Evolutionary conservation across 495 filamentous ascomycete genomes (phyloP), one percentile per base, ranked within the genome.

Genomic region (Acidiella bohemica): DNA sequence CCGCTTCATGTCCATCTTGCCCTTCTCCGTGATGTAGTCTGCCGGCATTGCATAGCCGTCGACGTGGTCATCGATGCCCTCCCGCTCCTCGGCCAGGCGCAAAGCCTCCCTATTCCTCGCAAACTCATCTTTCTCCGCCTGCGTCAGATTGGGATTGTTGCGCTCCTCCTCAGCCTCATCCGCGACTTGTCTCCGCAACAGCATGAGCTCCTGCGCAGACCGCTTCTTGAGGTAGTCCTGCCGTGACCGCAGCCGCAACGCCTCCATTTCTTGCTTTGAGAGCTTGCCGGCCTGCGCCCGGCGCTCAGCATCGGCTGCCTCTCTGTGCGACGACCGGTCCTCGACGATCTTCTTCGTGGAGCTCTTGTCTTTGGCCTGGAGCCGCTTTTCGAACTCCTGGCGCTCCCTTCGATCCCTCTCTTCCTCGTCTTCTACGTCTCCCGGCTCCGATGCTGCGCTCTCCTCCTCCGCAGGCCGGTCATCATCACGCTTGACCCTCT

Each of bases 11-110:
- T 93, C 81, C 38, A 93, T 83, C 55, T 92, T 87, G 19, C 82
- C 84, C 60, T 85, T 81, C 59, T 92, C 88, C 1, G 81, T 90
- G 42, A 88, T 92, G 50, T 93, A 93, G 54, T 94, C 85, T 40
- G 93, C 86, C 0, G 90, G 88, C 61, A 97, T 76, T 59, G 80
- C 78, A 58, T 95, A 96, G 4, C 90, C 90, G 66, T 94, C 87
- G 13, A 80, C 74, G 52, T 93, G 74, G 49, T 96, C 88, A 56
- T 95, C 88, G 44, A 96, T 90, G 19, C 74, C 71, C 21, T 87
- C 62, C 27, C 90, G 70, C 59, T 93, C 85, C 62, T 94, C 86
- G 0, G 92, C 88, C 28, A 96, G 71, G 14, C 79, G 70, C 14
- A 96, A 68, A 17, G 90, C 72, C 59, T 96, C 82, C 28, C 83